Evolutionary conservation across 345 rosid species (phyloP).

Genomic region (Lenwebbia sp.): DNA sequence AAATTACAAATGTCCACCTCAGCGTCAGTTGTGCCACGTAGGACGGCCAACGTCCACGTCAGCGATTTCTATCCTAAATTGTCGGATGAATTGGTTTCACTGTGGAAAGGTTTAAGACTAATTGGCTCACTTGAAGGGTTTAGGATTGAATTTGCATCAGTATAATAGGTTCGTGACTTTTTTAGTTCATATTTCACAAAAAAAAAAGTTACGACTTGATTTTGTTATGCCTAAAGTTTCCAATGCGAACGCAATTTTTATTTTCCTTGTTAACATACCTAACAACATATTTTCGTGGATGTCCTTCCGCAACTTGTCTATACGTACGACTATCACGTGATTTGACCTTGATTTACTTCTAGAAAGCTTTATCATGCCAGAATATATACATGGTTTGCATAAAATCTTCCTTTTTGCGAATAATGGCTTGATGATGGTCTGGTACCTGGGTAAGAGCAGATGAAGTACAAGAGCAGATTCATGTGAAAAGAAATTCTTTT

Average conservation of each 20-base stretch:
- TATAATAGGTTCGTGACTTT: no score
- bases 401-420: not conserved
- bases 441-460: not conserved
- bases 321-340: not conserved
- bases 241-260: not conserved
- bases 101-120: no score
- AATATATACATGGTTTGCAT: not conserved
- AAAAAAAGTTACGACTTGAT: not conserved
- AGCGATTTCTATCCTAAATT: no score
- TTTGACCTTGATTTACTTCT: not conserved
- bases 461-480: not conserved
- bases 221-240: not conserved
- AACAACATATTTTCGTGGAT: not conserved
- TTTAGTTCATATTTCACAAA: not conserved
- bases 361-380: not conserved
- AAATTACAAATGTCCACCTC: no score
- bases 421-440: not conserved
- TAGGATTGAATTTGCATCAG: no score
- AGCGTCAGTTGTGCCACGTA: no score
- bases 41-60: no score
- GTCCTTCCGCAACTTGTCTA: not conserved
- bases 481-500: not conserved
- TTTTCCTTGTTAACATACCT: not conserved
- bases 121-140: no score
- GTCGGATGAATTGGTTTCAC: no score